These are phyloP conservation scores for Colletotrichum orchidophilum DNA, from an alignment of 2,329 filamentous ascomycete species.

Conservation along the genomic window DNA sequence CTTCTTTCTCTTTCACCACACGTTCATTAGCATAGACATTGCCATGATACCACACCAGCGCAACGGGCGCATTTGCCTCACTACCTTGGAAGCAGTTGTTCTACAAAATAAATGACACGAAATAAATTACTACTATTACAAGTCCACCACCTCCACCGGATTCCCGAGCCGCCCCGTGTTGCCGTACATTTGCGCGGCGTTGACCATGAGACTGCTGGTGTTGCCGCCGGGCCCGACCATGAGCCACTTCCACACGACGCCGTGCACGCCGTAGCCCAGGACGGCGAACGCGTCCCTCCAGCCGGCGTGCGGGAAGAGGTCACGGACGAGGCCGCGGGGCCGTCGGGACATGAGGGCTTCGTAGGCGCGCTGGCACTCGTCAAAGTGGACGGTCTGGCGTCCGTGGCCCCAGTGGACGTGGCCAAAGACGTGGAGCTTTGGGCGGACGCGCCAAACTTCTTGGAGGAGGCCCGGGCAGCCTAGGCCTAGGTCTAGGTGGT, in stretches of 20 bases:
- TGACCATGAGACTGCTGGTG: slow-evolving; percentile 62
- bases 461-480: slow-evolving; percentile 77
- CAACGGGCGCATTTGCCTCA: slow-evolving; percentile 28
- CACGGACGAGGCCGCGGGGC: slow-evolving; percentile 52
- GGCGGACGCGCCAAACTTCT: slow-evolving; percentile 79
- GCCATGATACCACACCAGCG: slow-evolving; percentile 33
- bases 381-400: slow-evolving; percentile 76
- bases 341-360: slow-evolving; percentile 67
- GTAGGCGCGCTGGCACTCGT: slow-evolving; percentile 76
- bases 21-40: slow-evolving; percentile 33
- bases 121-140: slow-evolving; percentile 36
- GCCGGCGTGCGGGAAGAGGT: slow-evolving; percentile 54
- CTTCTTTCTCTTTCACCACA: neutral
- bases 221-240: slow-evolving; percentile 63
- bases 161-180: slow-evolving; percentile 60
- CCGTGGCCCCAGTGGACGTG: slow-evolving; percentile 85
- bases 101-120: neutral
- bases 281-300: slow-evolving; percentile 59
- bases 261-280: slow-evolving; percentile 55
- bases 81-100: neutral
- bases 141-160: slow-evolving; percentile 46
- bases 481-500: slow-evolving; percentile 74
- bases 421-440: slow-evolving; percentile 83
- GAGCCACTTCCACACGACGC: slow-evolving; percentile 64
- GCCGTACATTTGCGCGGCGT: slow-evolving; percentile 65